Percentiles rank a stretch among this genome's conserved stretches.
These are phyloP conservation scores for Sarocladium brachiariae DNA, from an alignment of 2,329 filamentous ascomycete species.

Conservation along the genomic window DNA sequence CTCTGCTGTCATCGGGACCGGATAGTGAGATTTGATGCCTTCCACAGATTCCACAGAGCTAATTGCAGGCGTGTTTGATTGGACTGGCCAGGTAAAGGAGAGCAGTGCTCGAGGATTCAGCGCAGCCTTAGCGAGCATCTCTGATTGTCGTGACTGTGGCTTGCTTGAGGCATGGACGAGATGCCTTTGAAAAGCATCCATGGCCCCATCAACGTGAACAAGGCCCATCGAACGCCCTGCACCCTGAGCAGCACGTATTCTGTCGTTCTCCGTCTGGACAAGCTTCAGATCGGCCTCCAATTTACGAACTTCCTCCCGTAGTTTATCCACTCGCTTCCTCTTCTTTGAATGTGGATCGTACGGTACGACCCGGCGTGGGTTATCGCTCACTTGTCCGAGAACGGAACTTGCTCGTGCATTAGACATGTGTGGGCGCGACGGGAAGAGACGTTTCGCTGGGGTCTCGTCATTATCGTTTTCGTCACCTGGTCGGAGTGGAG, in stretches of 20 bases:
- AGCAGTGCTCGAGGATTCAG: constrained; percentile 45
- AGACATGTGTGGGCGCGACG: not conserved
- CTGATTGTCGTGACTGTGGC: constrained; percentile 22
- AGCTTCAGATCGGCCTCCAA: constrained; percentile 53
- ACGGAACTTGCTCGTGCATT: not conserved
- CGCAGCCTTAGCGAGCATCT: constrained; percentile 40
- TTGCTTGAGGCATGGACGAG: constrained; percentile 29
- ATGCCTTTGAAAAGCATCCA: constrained; percentile 32
- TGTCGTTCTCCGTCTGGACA: constrained; percentile 51
- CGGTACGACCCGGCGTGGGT: constrained; percentile 34
- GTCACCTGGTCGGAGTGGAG: constrained; percentile 23
- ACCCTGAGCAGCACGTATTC: constrained; percentile 35
- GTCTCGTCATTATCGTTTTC: not conserved
- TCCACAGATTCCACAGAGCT: constrained; percentile 26
- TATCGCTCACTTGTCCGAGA: constrained; percentile 20
- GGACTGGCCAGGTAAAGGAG: constrained; percentile 37
- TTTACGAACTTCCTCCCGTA: constrained; percentile 48
- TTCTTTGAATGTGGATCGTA: constrained; percentile 40
- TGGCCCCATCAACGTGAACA: constrained; percentile 29
- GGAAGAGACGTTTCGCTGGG: not conserved
- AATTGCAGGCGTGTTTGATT: not conserved
- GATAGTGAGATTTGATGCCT: constrained; percentile 52
- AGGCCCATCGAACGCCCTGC: constrained; percentile 30
- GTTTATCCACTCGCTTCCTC: constrained; percentile 42
- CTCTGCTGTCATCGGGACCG: constrained; percentile 51